phyloP scores from a whole-genome alignment of 495 filamentous ascomycete species.

The Neurospora sp. region DNA sequence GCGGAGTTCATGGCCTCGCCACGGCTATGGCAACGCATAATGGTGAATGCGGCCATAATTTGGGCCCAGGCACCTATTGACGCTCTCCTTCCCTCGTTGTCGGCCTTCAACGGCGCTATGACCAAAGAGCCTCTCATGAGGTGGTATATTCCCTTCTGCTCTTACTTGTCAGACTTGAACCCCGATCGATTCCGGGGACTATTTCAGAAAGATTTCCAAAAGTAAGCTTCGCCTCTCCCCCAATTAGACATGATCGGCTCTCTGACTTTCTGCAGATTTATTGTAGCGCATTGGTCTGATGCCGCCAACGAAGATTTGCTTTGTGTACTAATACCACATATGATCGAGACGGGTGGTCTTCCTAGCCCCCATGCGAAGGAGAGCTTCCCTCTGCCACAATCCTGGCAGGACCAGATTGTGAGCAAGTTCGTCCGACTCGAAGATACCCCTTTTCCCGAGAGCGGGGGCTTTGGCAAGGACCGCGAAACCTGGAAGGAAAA shows the following conservation, averaged over 20 bases:
- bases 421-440: conserved; percentile 50
- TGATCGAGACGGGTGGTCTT: conserved; percentile 47
- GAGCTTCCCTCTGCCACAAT: conserved; percentile 49
- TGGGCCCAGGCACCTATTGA: conserved; percentile 75
- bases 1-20: conserved; percentile 32
- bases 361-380: conserved; percentile 40
- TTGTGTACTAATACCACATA: conserved; percentile 57
- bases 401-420: conserved; percentile 61
- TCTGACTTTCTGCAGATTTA: conserved; percentile 44
- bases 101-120: conserved; percentile 51
- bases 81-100: conserved; percentile 57
- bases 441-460: conserved; percentile 46
- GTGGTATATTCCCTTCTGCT: conserved; percentile 78
- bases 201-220: conserved; percentile 71
- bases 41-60: conserved; percentile 56
- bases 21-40: conserved; percentile 42
- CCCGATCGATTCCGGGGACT: conserved; percentile 67
- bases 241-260: background rate
- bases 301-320: conserved; percentile 53
- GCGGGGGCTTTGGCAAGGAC: conserved; percentile 39
- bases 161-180: conserved; percentile 62
- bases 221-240: conserved; percentile 30
- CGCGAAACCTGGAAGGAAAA: conserved; percentile 44
- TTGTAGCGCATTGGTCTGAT: conserved; percentile 60
- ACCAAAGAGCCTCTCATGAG: conserved; percentile 49